Evolutionary conservation across 2,329 filamentous ascomycete species (phyloP), one percentile per base, ranked within the genome.

Genomic region (Dothiorella sarmentorum): DNA sequence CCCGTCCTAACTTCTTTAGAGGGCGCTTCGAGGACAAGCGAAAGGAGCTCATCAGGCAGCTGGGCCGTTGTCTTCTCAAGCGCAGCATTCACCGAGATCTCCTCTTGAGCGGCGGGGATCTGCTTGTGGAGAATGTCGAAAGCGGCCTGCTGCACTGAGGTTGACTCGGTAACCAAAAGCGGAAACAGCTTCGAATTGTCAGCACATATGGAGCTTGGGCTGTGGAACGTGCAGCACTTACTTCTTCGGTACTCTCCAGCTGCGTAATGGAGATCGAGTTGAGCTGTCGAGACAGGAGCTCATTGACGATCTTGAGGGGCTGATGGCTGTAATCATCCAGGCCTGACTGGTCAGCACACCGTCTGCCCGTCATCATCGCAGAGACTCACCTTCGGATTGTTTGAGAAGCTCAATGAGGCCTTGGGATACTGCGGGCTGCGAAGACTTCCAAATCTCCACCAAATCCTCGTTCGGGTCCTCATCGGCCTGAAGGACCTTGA

Each of bases 401-500:
- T 84, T 85, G 18, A 95, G 81, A 0, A 92, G 76, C 7, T 80
- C 76, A 15, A 92, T 73, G 3, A 94, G 68, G 0, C 81, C 83
- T 3, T 75, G 70, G 1, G 83, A 82, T 35, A 87, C 81, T 0
- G 73, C 71, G 17, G 80, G 72, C n/a, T 82, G 77, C 9, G 82
- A 80, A 11, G 86, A 82, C 55, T 82, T 81, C 67, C 93, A 82
- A 0, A 85, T 85, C 66, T 97, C 92, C 13, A 85, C 75, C 0
- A 97, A 80, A 69, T 97, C 93, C 62, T 97, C 93, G 62, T 96
- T 97, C 2, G 87, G 81, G 17, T 92, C 88, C 17, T 85, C 79
- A 7, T 68, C 68, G 18, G 68, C 68, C 1, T 75, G 73, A 0
- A 93, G 73, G 2, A 76, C 78, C 62, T 85, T 82, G 2, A 97